Percentiles rank a stretch among this genome's conserved stretches.
Evolutionary conservation across 306 rosid genomes (phyloP).

Genomic region (Cicer bijugum): DNA sequence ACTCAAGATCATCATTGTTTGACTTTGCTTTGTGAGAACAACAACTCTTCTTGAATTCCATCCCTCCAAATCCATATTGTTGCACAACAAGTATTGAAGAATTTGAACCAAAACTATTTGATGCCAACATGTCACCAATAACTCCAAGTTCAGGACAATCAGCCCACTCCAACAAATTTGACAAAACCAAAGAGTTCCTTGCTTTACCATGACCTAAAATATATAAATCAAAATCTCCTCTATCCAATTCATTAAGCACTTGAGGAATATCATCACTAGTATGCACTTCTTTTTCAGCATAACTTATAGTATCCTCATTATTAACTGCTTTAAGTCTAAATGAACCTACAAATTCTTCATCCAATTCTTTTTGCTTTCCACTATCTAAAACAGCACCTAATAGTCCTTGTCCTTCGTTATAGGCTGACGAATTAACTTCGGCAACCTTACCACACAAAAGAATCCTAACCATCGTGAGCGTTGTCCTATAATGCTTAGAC

Average conservation of each 20-base stretch:
- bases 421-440: not conserved
- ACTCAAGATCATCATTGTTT: not conserved
- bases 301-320: slow-evolving; percentile 26
- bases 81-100: slow-evolving; percentile 35
- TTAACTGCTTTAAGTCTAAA: slow-evolving; percentile 42
- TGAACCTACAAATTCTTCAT: slow-evolving; percentile 46
- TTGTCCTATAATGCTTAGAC: slow-evolving; percentile 43
- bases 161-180: not conserved
- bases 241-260: slow-evolving; percentile 10
- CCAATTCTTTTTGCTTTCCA: slow-evolving; percentile 42
- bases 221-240: not conserved
- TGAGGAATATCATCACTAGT: slow-evolving; percentile 43
- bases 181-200: slow-evolving; percentile 5
- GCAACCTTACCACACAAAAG: slow-evolving; percentile 31
- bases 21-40: not conserved
- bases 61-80: slow-evolving; percentile 29
- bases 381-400: not conserved
- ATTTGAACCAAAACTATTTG: slow-evolving; percentile 32
- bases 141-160: slow-evolving; percentile 30
- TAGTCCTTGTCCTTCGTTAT: not conserved
- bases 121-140: slow-evolving; percentile 34
- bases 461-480: slow-evolving; percentile 49
- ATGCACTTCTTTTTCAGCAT: slow-evolving; percentile 40
- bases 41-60: not conserved
- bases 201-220: slow-evolving; percentile 27